phyloP scores from a whole-genome alignment of 495 filamentous ascomycete genomes.

The Talaromyces thailandensis region DNA sequence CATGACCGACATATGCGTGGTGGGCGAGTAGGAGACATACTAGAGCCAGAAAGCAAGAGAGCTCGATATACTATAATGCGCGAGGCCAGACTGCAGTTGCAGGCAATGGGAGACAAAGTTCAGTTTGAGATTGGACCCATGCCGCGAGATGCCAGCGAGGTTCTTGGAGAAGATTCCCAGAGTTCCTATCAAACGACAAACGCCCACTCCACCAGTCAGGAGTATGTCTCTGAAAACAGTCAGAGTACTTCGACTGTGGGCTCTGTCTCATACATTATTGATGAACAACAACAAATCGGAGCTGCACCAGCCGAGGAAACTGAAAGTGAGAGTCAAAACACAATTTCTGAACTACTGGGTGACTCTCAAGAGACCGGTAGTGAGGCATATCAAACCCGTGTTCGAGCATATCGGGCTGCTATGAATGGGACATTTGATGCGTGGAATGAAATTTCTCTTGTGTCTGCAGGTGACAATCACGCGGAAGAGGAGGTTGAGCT shows the following conservation, averaged over 20 bases:
- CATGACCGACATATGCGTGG: constrained; percentile 58
- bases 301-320: constrained; percentile 2
- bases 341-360: constrained; percentile 14
- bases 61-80: constrained; percentile 14
- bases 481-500: constrained; percentile 40
- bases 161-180: background rate
- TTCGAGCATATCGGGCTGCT: constrained; percentile 30
- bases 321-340: constrained; percentile 9
- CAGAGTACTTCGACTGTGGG: background rate
- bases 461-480: constrained; percentile 40
- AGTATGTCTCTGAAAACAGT: background rate
- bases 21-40: constrained; percentile 13
- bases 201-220: constrained; percentile 1
- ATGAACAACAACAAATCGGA: background rate
- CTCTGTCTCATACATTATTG: background rate
- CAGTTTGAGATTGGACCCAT: constrained; percentile 4
- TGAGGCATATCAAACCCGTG: constrained; percentile 6
- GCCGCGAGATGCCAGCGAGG: constrained; percentile 7
- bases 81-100: constrained; percentile 14
- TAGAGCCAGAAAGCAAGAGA: constrained; percentile 17
- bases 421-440: constrained; percentile 23
- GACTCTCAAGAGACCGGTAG: constrained; percentile 10
- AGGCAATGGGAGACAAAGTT: constrained; percentile 6
- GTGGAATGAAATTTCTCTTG: constrained; percentile 35
- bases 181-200: background rate